These are phyloP conservation scores for Salix brachista DNA, from an alignment of 345 rosid species.

Conservation along the genomic window DNA sequence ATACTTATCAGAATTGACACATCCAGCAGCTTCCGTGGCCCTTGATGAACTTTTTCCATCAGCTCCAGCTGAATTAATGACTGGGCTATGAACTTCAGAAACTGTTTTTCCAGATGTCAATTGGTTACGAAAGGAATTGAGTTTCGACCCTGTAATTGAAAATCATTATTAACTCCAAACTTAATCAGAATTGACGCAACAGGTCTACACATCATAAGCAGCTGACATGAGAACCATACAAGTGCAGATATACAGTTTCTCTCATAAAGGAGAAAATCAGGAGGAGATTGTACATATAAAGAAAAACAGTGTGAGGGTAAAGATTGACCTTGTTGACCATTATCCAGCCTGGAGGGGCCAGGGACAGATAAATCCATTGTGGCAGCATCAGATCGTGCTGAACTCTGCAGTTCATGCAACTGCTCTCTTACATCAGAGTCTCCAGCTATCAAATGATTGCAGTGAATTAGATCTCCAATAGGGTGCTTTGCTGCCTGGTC, in stretches of 20 bases:
- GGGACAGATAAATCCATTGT: slow-evolving; percentile 12
- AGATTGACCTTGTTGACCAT: slow-evolving; percentile 32
- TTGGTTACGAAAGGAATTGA: slow-evolving; percentile 5
- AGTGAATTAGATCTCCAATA: slow-evolving; percentile 19
- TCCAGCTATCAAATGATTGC: slow-evolving; percentile 14
- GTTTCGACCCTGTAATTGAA: slow-evolving; percentile 13
- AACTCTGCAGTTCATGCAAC: slow-evolving; percentile 10
- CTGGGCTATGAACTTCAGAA: slow-evolving; percentile 12
- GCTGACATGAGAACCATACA: background rate
- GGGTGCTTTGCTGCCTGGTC: slow-evolving; percentile 30
- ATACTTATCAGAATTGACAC: slow-evolving; percentile 11
- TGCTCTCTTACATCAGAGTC: slow-evolving; percentile 25
- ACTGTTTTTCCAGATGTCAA: slow-evolving; percentile 7
- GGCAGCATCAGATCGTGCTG: slow-evolving; percentile 15
- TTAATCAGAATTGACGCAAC: background rate
- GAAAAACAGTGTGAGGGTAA: background rate
- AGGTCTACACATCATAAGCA: background rate
- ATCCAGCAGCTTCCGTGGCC: slow-evolving; percentile 15
- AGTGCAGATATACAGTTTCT: background rate
- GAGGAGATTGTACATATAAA: background rate
- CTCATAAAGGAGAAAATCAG: background rate
- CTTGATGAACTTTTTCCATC: slow-evolving; percentile 1
- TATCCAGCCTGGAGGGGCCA: background rate
- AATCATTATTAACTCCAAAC: background rate
- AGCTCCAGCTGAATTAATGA: slow-evolving; percentile 19